phyloP scores from a whole-genome alignment of 495 filamentous ascomycete genomes.

The Pseudoneurospora amorphoporcata region DNA sequence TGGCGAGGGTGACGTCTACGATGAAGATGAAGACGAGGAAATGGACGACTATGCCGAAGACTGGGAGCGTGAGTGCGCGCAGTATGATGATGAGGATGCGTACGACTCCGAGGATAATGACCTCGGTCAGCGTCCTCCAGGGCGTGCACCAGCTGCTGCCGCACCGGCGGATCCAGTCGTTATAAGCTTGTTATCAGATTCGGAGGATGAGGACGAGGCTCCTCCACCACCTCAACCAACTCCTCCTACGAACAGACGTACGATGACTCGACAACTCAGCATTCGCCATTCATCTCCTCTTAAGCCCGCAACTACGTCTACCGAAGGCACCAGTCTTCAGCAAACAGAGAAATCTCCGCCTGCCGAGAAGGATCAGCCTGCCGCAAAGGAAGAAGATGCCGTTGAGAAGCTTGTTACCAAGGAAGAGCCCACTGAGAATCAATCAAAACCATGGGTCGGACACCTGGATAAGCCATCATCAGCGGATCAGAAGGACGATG shows the following conservation, averaged over 20 bases:
- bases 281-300: background rate
- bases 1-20: conserved; percentile 28
- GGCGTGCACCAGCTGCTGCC: background rate
- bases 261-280: background rate
- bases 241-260: background rate
- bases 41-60: conserved; percentile 13
- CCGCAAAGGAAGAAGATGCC: background rate
- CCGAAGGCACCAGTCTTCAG: background rate
- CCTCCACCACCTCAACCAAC: background rate
- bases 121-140: conserved; percentile 4
- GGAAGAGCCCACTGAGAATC: background rate
- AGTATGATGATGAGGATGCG: conserved; percentile 16
- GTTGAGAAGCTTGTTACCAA: background rate
- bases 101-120: conserved; percentile 17
- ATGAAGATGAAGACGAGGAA: conserved; percentile 20
- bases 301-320: background rate
- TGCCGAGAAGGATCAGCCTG: background rate
- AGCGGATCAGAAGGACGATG: background rate
- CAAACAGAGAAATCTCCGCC: background rate
- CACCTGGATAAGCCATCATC: background rate
- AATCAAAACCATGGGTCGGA: background rate
- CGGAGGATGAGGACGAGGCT: conserved; percentile 22
- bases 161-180: conserved; percentile 15
- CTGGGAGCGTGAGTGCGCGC: conserved; percentile 18
- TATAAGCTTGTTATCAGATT: conserved; percentile 30